phyloP scores from a whole-genome alignment of 2,329 filamentous ascomycete genomes.

The Rhexocercosporidium sp. region DNA sequence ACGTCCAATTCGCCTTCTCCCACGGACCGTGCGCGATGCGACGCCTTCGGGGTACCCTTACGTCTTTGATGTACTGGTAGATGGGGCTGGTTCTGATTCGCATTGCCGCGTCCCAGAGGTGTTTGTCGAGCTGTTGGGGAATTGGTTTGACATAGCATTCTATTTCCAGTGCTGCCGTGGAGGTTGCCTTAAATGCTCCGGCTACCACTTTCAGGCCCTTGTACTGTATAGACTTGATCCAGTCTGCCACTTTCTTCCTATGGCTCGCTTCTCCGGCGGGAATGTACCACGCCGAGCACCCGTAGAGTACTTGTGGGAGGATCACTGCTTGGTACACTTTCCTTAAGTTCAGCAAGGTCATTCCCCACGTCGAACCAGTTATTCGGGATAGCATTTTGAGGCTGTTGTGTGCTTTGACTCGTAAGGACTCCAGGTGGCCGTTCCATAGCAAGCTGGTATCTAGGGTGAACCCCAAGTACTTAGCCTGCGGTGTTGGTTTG shows the following conservation, averaged over 20 bases:
- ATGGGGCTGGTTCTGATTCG: too few relatives aligned
- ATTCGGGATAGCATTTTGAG: conserved; percentile 17
- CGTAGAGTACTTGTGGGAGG: conserved; percentile 41
- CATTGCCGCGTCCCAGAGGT: too few relatives aligned
- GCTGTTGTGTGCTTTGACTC: conserved; percentile 12
- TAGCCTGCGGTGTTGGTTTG: neutral
- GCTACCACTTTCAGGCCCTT: conserved; percentile 7
- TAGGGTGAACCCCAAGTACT: conserved; percentile 5
- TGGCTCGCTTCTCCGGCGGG: conserved; percentile 11
- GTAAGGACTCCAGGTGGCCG: neutral
- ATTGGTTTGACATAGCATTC: neutral
- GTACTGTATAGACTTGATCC: conserved; percentile 6
- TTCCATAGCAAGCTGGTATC: conserved; percentile 6
- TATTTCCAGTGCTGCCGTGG: conserved; percentile 7
- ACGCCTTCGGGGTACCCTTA: too few relatives aligned
- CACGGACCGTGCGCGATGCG: too few relatives aligned
- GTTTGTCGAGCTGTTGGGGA: too few relatives aligned
- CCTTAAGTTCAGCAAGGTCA: conserved; percentile 12
- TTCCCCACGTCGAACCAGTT: conserved; percentile 12
- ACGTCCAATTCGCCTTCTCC: too few relatives aligned
- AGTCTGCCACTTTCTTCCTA: conserved; percentile 13
- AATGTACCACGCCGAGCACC: conserved; percentile 36
- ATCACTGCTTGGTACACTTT: conserved; percentile 31
- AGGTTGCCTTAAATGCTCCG: conserved; percentile 11
- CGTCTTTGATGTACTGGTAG: too few relatives aligned